Conservation (phyloP, 2,329 filamentous ascomycete species). For the Blastomyces emzantsi region DNA sequence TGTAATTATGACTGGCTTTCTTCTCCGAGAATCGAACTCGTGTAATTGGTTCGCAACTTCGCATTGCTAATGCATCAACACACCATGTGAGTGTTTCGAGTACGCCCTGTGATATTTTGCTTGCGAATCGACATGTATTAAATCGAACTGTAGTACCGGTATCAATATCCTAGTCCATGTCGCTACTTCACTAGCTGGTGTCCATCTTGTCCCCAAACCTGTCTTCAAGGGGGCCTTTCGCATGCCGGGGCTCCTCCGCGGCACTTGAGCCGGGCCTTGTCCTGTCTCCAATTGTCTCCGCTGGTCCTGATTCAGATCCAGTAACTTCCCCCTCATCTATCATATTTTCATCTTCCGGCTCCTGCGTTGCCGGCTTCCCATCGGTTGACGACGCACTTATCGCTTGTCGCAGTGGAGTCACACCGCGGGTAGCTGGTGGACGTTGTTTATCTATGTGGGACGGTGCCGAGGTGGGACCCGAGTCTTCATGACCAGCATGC, state of each 20-base stretch:
- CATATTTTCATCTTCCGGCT: constrained; percentile 53
- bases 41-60: no score
- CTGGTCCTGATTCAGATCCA: constrained; percentile 27
- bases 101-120: background rate
- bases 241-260: constrained; percentile 40
- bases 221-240: constrained; percentile 39
- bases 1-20: background rate
- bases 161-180: constrained; percentile 4
- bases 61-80: background rate
- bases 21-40: background rate
- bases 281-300: constrained; percentile 15
- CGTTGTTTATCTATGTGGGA: constrained; percentile 28
- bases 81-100: background rate
- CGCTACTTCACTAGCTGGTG: constrained; percentile 36
- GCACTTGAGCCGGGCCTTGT: constrained; percentile 16
- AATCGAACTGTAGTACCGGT: background rate
- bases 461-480: constrained; percentile 18
- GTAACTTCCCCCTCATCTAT: constrained; percentile 42
- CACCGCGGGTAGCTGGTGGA: constrained; percentile 22
- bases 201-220: constrained; percentile 57
- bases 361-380: constrained; percentile 32
- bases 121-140: background rate
- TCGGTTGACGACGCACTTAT: constrained; percentile 19
- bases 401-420: constrained; percentile 33
- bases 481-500: constrained; percentile 28